phyloP scores from a whole-genome alignment of 345 rosid genomes.

The Lepidium didymum region DNA sequence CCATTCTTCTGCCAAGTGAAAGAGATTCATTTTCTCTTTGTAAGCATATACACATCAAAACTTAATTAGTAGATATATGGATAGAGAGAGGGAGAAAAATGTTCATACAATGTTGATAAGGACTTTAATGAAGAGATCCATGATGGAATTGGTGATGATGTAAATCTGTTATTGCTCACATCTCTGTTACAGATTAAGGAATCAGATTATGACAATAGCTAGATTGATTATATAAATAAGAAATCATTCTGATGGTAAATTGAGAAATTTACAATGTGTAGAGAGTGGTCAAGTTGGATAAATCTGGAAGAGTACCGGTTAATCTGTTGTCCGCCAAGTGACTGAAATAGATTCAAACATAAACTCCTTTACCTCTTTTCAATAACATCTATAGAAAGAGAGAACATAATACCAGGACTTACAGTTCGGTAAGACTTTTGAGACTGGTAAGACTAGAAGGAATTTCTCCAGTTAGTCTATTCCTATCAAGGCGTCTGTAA shows the following conservation, averaged over 20 bases:
- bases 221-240: not conserved
- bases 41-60: not conserved
- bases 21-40: not conserved
- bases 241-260: not conserved
- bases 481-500: conserved; percentile 73
- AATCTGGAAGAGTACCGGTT: conserved; percentile 57
- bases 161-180: conserved; percentile 65
- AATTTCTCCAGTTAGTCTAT: conserved; percentile 40
- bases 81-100: not conserved
- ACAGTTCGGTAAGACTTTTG: conserved; percentile 47
- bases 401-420: conserved; percentile 23
- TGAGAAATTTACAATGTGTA: conserved; percentile 51
- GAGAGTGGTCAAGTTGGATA: conserved; percentile 44
- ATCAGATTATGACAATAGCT: not conserved
- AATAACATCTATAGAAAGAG: not conserved
- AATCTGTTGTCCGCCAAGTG: conserved; percentile 55
- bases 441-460: conserved; percentile 59
- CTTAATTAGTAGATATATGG: not conserved
- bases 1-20: not conserved
- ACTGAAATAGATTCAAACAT: conserved; percentile 36
- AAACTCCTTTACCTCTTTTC: not conserved
- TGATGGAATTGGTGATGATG: conserved; percentile 37
- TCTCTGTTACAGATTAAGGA: conserved; percentile 42
- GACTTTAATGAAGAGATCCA: conserved; percentile 46
- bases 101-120: conserved; percentile 62